A percentile compares a stretch with the other conserved stretches of the same genome.
phyloP scores from a whole-genome alignment of 805 yeast genomes.

The Candida nanaspora region DNA sequence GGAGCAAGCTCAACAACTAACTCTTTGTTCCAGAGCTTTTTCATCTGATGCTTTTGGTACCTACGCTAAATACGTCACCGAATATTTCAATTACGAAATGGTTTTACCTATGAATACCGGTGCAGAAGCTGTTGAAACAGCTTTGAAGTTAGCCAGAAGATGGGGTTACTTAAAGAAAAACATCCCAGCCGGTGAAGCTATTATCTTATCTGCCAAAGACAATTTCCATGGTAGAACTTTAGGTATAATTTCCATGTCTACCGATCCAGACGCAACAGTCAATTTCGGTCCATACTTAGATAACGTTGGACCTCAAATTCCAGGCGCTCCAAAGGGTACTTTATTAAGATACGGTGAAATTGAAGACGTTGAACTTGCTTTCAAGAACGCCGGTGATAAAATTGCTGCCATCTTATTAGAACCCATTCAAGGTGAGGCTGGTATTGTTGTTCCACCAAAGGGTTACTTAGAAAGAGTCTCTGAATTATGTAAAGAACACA shows the following conservation, averaged over 20 bases:
- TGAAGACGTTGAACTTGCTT: conserved; percentile 81
- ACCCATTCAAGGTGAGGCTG: conserved; percentile 98
- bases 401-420: conserved; percentile 88
- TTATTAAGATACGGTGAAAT: conserved; percentile 75
- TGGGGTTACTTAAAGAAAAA: conserved; percentile 93
- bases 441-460: conserved; percentile 87
- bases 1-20: conserved; percentile 80
- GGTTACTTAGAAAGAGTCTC: conserved; percentile 72
- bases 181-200: conserved; percentile 77
- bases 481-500: conserved; percentile 71
- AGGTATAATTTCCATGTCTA: conserved; percentile 92
- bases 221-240: conserved; percentile 97
- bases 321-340: conserved; percentile 56
- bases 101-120: conserved; percentile 98
- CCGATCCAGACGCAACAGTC: conserved; percentile 87
- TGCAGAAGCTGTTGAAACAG: conserved; percentile 98
- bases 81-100: conserved; percentile 84
- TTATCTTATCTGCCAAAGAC: conserved; percentile 77
- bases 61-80: conserved; percentile 82
- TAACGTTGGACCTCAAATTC: conserved; percentile 79
- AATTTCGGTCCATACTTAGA: conserved; percentile 85
- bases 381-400: conserved; percentile 75
- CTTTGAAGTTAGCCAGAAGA: conserved; percentile 87
- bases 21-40: conserved; percentile 88
- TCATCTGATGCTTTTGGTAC: conserved; percentile 82